Percentiles rank a stretch among this genome's conserved stretches.
phyloP scores from a whole-genome alignment of 345 rosid genomes.

The Aquilaria malaccensis region DNA sequence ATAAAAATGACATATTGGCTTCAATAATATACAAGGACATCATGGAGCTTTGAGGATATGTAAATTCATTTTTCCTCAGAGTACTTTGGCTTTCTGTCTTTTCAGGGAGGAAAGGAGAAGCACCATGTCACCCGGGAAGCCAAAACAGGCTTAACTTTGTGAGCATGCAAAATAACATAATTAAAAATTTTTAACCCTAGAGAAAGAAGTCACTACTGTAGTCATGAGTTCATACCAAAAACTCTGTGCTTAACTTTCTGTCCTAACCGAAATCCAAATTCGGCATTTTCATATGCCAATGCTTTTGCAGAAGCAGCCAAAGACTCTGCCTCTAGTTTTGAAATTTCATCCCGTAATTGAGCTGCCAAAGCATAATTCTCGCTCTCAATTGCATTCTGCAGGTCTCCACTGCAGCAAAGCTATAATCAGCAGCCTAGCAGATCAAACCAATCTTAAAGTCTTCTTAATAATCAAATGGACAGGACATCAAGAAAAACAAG shows the following conservation, averaged over 20 bases:
- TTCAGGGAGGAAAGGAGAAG: no score
- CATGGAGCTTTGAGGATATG: no score
- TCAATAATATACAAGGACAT: not conserved
- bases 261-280: constrained; percentile 83
- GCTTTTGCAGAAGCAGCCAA: constrained; percentile 84
- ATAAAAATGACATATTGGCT: not conserved
- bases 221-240: constrained; percentile 40
- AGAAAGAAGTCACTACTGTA: not conserved
- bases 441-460: not conserved
- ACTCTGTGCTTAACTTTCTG: constrained; percentile 81
- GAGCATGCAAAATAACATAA: no score
- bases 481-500: constrained; percentile 2
- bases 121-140: no score
- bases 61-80: no score
- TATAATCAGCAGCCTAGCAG: constrained; percentile 12
- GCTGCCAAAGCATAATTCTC: constrained; percentile 81
- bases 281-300: constrained; percentile 64
- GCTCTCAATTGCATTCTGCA: constrained; percentile 72
- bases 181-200: no score
- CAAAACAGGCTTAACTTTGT: no score
- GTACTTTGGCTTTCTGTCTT: no score
- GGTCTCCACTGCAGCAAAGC: constrained; percentile 56
- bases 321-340: constrained; percentile 78
- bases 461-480: not conserved
- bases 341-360: constrained; percentile 62